Evolutionary conservation across 768 basidiomycete species (phyloP), one percentile per base, ranked within the genome.

Genomic region (Pleurotus salmoneostramineus): DNA sequence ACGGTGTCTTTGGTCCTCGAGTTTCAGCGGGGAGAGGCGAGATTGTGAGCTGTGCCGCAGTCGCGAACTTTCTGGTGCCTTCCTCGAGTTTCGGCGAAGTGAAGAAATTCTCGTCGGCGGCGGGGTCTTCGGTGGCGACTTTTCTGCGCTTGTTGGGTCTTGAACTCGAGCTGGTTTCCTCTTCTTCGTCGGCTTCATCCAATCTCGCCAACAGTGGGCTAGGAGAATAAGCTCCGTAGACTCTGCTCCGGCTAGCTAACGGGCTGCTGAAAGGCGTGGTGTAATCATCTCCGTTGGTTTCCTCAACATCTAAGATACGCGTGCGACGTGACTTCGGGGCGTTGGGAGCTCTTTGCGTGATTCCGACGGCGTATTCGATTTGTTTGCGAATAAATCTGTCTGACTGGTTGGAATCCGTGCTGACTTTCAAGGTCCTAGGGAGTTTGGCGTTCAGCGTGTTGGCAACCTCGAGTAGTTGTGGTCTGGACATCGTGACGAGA

Each of bases 281-380:
- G 17, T 64, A 32, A 51, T 63, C 27, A 56, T 61, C 21, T 62
- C 58, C 10, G 50, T 51, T 35, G 50, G 50, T 11, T 59, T 56
- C 47, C 60, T 54, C 15, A 64, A 52, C 54, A 47, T 62, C 60
- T 12, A 50, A 51, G 14, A 35, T 50, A 44, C 62, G 65, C 6
- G 59, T 64, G 49, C 65, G 67, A 34, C 63, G 58, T 12, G 72
- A 69, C 60, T 70, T 72, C 5, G 79, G 71, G 21, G 81, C 68
- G 4, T 65, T 72, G 14, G 78, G 74, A 6, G 73, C 68, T 15
- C 68, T 66, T 48, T 71, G 63, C 35, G 74, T 63, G 21, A 89
- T 77, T 2, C 87, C 88, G 48, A 88, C 85, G 45, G 89, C 56
- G 40, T 77, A 70, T 64, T 89, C 87, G 58, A 91, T 81, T 6